Conservation (phyloP, 345 rosid species). For the Populus pruinosa region DNA sequence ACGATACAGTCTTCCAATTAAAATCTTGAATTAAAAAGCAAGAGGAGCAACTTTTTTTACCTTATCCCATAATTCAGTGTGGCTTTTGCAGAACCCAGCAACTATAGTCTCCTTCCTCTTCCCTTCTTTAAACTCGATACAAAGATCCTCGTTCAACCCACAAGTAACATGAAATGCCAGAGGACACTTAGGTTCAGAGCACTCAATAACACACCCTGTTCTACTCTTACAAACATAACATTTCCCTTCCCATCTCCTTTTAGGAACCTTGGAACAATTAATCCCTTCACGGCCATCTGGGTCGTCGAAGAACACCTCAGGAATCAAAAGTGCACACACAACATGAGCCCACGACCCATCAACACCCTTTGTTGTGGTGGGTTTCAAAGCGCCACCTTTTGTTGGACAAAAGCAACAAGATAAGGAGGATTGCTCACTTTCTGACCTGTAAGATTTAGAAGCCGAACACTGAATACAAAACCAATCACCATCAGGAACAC, state of each 20-base stretch:
- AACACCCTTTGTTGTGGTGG: conserved; percentile 24
- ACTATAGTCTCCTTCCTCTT: conserved; percentile 61
- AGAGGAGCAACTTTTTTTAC: conserved; percentile 24
- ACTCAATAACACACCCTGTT: conserved; percentile 70
- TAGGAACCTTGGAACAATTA: conserved; percentile 56
- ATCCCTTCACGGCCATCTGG: conserved; percentile 83
- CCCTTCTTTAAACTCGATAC: conserved; percentile 70
- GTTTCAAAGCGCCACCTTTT: conserved; percentile 62
- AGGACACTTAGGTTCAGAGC: conserved; percentile 78
- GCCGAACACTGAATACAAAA: conserved; percentile 53
- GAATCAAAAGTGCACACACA: conserved; percentile 73
- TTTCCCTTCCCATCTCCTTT: conserved; percentile 53
- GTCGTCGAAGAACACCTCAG: conserved; percentile 81
- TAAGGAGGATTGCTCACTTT: not conserved
- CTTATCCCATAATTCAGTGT: conserved; percentile 75
- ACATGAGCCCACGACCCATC: conserved; percentile 77
- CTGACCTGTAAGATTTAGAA: conserved; percentile 9
- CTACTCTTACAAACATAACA: conserved; percentile 61
- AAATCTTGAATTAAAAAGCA: not conserved
- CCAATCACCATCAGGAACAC: conserved; percentile 88
- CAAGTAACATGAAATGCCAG: conserved; percentile 81
- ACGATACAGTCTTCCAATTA: not conserved
- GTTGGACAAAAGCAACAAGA: conserved; percentile 67
- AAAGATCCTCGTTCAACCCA: conserved; percentile 70
- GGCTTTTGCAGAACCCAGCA: conserved; percentile 81